Conservation (phyloP, 2,329 filamentous ascomycete species). For the Scorias spongiosa region DNA sequence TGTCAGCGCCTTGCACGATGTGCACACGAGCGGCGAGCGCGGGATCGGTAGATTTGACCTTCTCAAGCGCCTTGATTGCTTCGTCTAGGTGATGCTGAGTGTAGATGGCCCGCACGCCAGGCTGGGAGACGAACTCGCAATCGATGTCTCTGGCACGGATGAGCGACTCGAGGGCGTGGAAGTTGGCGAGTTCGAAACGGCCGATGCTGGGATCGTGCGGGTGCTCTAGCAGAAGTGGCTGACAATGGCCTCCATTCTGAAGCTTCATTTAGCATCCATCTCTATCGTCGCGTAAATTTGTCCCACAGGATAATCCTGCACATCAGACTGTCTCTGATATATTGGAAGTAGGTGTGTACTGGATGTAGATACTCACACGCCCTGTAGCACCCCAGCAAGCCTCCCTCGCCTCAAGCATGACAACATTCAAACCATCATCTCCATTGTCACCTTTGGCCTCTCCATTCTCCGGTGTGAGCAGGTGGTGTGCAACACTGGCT, state of each 20-base stretch:
- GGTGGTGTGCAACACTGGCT: constrained; percentile 51
- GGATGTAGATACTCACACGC: constrained; percentile 37
- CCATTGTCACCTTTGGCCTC: constrained; percentile 24
- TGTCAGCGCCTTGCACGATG: constrained; percentile 24
- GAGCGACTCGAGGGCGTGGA: constrained; percentile 42
- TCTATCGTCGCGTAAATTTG: background rate
- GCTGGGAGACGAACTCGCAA: constrained; percentile 53
- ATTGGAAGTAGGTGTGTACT: constrained; percentile 3
- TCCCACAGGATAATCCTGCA: background rate
- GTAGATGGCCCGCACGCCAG: constrained; percentile 51
- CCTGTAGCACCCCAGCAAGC: constrained; percentile 74
- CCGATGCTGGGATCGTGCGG: constrained; percentile 40
- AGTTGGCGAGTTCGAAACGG: constrained; percentile 59
- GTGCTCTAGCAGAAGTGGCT: constrained; percentile 51
- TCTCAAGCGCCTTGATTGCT: constrained; percentile 35
- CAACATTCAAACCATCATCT: constrained; percentile 36
- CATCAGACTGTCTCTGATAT: background rate
- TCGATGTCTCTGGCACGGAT: constrained; percentile 42
- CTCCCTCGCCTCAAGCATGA: constrained; percentile 65
- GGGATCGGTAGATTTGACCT: constrained; percentile 37
- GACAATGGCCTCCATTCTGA: constrained; percentile 49
- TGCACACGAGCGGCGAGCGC: constrained; percentile 36
- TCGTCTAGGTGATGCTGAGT: constrained; percentile 38
- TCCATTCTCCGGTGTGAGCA: constrained; percentile 3
- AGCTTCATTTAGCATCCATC: background rate